phyloP scores from a whole-genome alignment of 2,329 filamentous ascomycete genomes.

The Xylariaceae sp. region DNA sequence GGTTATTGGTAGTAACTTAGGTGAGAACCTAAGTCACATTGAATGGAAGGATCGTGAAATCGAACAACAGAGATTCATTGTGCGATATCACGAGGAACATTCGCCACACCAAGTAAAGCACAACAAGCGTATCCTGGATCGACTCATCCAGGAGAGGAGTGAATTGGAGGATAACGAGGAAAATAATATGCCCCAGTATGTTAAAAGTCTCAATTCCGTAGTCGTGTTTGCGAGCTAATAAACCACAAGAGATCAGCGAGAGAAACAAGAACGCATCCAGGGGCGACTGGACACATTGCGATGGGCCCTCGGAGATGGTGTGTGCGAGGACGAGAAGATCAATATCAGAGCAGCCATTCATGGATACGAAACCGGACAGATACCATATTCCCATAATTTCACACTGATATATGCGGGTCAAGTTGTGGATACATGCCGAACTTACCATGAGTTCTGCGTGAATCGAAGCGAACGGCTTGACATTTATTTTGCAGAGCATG shows the following conservation, averaged over 20 bases:
- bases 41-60: constrained; percentile 36
- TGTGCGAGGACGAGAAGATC: constrained; percentile 33
- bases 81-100: constrained; percentile 24
- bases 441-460: constrained; percentile 35
- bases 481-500: constrained; percentile 33
- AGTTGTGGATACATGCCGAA: constrained; percentile 37
- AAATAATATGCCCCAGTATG: constrained; percentile 31
- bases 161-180: constrained; percentile 31
- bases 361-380: constrained; percentile 37
- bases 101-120: constrained; percentile 23
- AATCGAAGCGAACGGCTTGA: constrained; percentile 37
- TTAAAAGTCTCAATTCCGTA: not conserved
- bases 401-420: constrained; percentile 40
- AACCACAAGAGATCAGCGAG: constrained; percentile 24
- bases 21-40: constrained; percentile 34
- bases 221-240: constrained; percentile 5
- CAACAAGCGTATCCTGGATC: constrained; percentile 23
- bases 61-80: constrained; percentile 33
- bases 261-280: constrained; percentile 28
- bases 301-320: constrained; percentile 29
- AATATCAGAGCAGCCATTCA: constrained; percentile 40
- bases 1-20: constrained; percentile 33
- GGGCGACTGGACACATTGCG: constrained; percentile 32
- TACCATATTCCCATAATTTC: constrained; percentile 36
- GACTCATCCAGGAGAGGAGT: constrained; percentile 25